Evolutionary conservation across 192 early-diverging fungal genomes (phyloP), one percentile per base, ranked within the genome.

Genomic region (Haplosporangium gracile): DNA sequence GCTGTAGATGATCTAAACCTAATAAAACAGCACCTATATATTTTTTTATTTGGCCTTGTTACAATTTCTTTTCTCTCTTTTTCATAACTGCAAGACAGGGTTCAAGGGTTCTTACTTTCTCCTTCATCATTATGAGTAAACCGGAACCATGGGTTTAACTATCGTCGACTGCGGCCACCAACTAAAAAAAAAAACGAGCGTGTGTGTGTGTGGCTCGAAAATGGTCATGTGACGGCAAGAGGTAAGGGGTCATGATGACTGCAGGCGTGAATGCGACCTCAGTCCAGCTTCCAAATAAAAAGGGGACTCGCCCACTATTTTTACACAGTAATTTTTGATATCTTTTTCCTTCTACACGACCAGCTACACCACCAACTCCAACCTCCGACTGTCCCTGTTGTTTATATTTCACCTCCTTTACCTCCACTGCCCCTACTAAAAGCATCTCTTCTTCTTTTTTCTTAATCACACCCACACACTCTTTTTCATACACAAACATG

Each of bases 401-500:
- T 65, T 65, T 65, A 34, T 65, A 65, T 65, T 65, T 65, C 60
- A 34, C 60, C n/a, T 16, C 26, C 55, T 65, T 65, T 29, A 34
- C 60, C n/a, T 16, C 26, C 55, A 51, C 49, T 51, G 42, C 42
- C 29, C 11, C 60, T 34, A 9, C 29, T 45, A 11, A 45, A 45
- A 45, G 13, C 26, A 47, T 38, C 45, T 53, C 24, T 26, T 78
- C 68, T 29, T 36, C 1, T 57, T 24, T 36, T 15, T 29, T 65
- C 40, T 45, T 68, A 16, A 72, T 24, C 68, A 13, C 68, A 57
- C 34, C 24, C 7, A 51, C 65, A 42, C 75, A 42, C 57, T 18
- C 49, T 22, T 16, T 16, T 5, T 20, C 70, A 71, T 5, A 53
- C 43, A 81, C 5, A 40, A 79, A 70, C 53, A 80, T 83, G 79